Evolutionary conservation across 805 yeast species (phyloP).

Genomic region (Kuraishia borneana): DNA sequence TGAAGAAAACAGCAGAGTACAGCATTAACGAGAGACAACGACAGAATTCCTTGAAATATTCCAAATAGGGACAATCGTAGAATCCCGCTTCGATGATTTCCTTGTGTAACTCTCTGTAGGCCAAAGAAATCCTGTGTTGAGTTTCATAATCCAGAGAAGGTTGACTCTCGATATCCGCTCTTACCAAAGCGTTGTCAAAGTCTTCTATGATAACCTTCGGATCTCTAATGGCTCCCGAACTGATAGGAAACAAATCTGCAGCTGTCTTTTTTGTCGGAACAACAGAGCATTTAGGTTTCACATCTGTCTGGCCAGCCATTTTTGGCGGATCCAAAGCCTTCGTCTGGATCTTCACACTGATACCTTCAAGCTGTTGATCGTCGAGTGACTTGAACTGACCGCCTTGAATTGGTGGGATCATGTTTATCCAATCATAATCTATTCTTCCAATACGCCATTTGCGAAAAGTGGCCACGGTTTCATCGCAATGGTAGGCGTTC

Average conservation of each 20-base stretch:
- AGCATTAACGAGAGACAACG: conserved; percentile 47
- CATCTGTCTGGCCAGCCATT: conserved; percentile 29
- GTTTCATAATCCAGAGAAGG: conserved; percentile 64
- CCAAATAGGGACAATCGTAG: conserved; percentile 66
- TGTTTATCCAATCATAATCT: conserved; percentile 55
- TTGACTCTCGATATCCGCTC: conserved; percentile 39
- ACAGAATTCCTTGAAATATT: conserved; percentile 56
- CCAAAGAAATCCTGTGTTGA: conserved; percentile 42
- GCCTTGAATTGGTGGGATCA: conserved; percentile 86
- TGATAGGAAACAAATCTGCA: conserved; percentile 22
- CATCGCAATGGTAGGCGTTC: conserved; percentile 68
- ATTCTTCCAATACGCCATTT: conserved; percentile 58
- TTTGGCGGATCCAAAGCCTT: conserved; percentile 8
- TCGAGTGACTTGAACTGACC: conserved; percentile 32
- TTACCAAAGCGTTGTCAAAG: conserved; percentile 46
- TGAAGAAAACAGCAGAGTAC: conserved; percentile 37
- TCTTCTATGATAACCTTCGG: conserved; percentile 42
- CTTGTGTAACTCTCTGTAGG: conserved; percentile 52
- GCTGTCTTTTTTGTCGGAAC: conserved; percentile 26
- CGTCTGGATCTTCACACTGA: conserved; percentile 5
- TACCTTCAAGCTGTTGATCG: not conserved
- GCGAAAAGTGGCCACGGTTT: conserved; percentile 38
- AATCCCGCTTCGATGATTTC: conserved; percentile 43
- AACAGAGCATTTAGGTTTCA: conserved; percentile 39
- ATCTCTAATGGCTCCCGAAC: conserved; percentile 28